Base-by-base conservation (phyloP, 2,329 filamentous ascomycete genomes). In the Penicillium sp. region DNA sequence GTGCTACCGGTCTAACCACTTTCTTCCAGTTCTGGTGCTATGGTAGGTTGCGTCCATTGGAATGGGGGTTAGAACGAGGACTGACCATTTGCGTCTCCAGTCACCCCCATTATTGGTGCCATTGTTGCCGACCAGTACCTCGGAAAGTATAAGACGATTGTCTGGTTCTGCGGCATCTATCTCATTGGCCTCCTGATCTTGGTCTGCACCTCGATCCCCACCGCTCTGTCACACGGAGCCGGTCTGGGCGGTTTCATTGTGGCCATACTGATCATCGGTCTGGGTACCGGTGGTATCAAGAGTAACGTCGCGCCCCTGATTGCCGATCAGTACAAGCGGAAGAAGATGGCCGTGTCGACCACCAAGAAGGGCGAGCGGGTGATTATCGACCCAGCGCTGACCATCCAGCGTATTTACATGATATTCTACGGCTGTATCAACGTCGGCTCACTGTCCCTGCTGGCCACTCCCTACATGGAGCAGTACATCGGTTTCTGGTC, bases 351-450 rank as follows among this genome's bases (percentile, higher is more conserved):
- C 35, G 56, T 70, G 14, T 59, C 60, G 41, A 69, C 65, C 11
- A 58, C 57, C 28, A 63, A 66, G 46, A 69, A 67, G 31, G 75
- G 74, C 14, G 68, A 77, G 58, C 69, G 72, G 13, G 79, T 86
- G 38, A 74, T 87, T 48, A 76, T 85, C 17, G 82, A 86, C 51
- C 81, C 82, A 0, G 72, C 76, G 26, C 70, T 84, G 39, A 86
- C 83, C 1, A 76, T 82, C 47, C 78, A 83, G 55, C 74, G 80
- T 33, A 80, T 86, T 46, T 86, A 84, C 71, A 84, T 81, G 80
- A 77, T 86, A 57, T 87, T 86, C 69, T 87, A 87, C 65, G 74
- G 76, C 61, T 83, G 79, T 65, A 86, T 87, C 58, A 87, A 88
- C 63, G 52, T 88, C 11, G 85, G 84, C n/a, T 78, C 81, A 2